Conservation (phyloP, 345 rosid species). For the Sapria himalayana region DNA sequence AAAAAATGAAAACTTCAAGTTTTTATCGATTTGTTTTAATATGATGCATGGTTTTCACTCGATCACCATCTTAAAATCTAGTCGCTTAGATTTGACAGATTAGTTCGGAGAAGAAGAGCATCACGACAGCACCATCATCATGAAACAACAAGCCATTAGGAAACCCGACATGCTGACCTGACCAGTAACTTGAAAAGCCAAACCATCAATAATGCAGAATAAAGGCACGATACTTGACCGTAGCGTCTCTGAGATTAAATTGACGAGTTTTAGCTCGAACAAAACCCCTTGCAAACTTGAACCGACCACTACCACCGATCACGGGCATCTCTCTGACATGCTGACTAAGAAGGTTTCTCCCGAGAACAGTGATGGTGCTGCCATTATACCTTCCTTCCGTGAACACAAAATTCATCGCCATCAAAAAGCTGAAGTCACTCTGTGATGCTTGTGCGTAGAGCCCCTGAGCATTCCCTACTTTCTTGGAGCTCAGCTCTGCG, state of each 20-base stretch:
- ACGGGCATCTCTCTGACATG: slow-evolving; percentile 61
- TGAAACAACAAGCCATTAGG: too few species aligned
- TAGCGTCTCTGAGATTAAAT: slow-evolving; percentile 12
- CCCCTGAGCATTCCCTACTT: slow-evolving; percentile 65
- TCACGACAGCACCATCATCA: too few species aligned
- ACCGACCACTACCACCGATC: slow-evolving; percentile 54
- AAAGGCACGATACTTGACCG: slow-evolving; percentile 3
- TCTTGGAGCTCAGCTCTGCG: slow-evolving; percentile 28
- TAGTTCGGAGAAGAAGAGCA: too few species aligned
- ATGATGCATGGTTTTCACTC: too few species aligned
- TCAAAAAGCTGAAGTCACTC: slow-evolving; percentile 31
- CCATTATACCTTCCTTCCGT: slow-evolving; percentile 49
- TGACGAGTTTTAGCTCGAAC: slow-evolving; percentile 28
- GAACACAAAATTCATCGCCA: slow-evolving; percentile 58
- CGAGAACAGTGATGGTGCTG: slow-evolving; percentile 40
- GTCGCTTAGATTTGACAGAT: too few species aligned
- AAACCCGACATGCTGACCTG: too few species aligned
- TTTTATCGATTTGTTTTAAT: too few species aligned
- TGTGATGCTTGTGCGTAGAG: slow-evolving; percentile 35
- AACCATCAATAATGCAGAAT: slow-evolving; percentile 7
- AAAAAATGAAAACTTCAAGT: too few species aligned
- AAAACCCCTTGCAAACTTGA: slow-evolving; percentile 63
- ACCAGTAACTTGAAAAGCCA: too few species aligned
- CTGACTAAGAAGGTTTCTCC: slow-evolving; percentile 31
- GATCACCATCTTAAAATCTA: too few species aligned